Percentiles rank a stretch among this genome's conserved stretches.
phyloP scores from a whole-genome alignment of 2,329 filamentous ascomycete species.

The Aphanocladium album region DNA sequence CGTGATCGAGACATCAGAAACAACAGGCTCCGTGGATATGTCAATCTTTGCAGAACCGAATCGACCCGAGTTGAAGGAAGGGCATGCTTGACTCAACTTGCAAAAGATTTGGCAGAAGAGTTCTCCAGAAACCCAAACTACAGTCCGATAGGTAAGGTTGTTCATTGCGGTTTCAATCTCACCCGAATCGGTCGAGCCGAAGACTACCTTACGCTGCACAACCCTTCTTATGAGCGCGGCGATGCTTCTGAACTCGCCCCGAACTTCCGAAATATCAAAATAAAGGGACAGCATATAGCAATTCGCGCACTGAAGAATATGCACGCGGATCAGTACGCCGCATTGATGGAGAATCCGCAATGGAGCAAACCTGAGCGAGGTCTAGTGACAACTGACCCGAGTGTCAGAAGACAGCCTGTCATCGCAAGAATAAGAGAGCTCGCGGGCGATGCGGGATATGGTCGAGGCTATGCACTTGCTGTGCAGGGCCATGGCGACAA shows the following conservation, averaged over 20 bases:
- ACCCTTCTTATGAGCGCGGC: background rate
- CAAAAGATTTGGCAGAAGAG: background rate
- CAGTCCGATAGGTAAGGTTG: background rate
- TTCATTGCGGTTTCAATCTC: background rate
- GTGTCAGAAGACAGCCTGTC: background rate
- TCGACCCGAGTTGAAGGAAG: background rate
- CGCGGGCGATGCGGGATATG: background rate
- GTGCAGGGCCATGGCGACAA: background rate
- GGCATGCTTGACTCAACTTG: background rate
- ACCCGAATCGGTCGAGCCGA: background rate
- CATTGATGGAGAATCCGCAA: background rate
- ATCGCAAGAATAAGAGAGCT: background rate
- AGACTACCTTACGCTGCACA: slow-evolving; percentile 1
- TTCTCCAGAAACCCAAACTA: background rate
- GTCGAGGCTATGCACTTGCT: background rate
- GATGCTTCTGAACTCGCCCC: background rate
- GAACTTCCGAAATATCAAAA: background rate
- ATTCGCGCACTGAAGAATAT: background rate
- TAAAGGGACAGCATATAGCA: background rate
- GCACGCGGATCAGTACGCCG: background rate
- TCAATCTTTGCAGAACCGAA: background rate
- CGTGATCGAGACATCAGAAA: background rate
- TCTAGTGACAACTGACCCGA: background rate
- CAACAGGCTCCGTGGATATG: background rate
- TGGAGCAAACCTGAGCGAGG: background rate